A percentile compares a stretch with the other conserved stretches of the same genome.
phyloP scores from a whole-genome alignment of 345 rosid species.

The Dipteronia sinensis region DNA sequence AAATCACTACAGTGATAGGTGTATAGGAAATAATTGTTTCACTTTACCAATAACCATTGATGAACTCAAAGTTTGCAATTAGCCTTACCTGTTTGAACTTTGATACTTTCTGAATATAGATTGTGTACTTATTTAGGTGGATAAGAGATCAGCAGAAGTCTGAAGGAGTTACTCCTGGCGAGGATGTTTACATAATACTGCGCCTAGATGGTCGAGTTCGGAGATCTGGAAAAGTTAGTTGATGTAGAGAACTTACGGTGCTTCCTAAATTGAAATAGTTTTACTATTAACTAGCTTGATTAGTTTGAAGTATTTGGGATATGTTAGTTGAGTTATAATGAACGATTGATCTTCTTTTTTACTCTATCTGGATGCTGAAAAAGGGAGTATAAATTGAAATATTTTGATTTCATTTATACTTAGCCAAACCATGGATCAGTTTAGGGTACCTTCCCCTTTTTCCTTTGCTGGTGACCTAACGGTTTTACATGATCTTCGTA shows the following conservation, averaged over 20 bases:
- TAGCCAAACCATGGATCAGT: not conserved
- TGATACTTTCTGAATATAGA: constrained; percentile 17
- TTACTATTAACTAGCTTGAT: not conserved
- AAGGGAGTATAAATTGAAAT: too few relatives aligned
- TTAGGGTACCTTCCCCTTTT: constrained; percentile 10
- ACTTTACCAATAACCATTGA: not conserved
- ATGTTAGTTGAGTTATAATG: not conserved
- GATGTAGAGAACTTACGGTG: not conserved
- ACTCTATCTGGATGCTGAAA: not conserved
- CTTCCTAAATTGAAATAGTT: not conserved
- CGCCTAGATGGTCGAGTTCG: constrained; percentile 97
- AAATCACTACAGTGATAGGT: not conserved
- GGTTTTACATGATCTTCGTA: not conserved
- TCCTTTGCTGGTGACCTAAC: not conserved
- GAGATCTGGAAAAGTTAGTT: constrained; percentile 82
- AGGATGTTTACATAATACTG: constrained; percentile 83
- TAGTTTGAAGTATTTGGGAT: not conserved
- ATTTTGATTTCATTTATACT: not conserved
- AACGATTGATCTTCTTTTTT: not conserved
- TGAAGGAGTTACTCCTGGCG: constrained; percentile 85
- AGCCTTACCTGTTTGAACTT: constrained; percentile 7
- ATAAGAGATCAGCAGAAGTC: constrained; percentile 85
- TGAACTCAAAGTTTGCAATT: constrained; percentile 7
- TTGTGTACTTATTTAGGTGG: constrained; percentile 59
- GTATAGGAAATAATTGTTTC: not conserved